These are phyloP conservation scores for Trypanosoma melophagium DNA, from an alignment of 208 protist genomes.

Conservation along the genomic window DNA sequence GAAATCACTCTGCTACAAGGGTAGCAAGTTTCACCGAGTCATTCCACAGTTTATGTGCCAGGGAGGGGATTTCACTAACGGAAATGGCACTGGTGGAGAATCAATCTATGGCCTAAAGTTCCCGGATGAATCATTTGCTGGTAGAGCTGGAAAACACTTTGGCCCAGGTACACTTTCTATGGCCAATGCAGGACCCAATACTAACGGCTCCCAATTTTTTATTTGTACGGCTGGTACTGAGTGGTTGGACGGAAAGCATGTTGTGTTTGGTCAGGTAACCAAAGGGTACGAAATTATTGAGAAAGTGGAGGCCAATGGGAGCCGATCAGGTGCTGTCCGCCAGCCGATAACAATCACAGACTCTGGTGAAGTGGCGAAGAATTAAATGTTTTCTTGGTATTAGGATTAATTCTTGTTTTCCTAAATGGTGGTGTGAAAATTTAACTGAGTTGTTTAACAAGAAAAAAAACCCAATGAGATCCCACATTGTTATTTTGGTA, in stretches of 20 bases:
- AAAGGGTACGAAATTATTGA: slow-evolving; percentile 86
- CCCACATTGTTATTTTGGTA: too few relatives aligned
- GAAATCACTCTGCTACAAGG: slow-evolving; percentile 95
- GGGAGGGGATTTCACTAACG: slow-evolving; percentile 95
- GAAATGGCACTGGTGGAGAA: slow-evolving; percentile 91
- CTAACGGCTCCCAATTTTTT: slow-evolving; percentile 89
- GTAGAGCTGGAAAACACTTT: slow-evolving; percentile 78
- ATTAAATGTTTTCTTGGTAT: slow-evolving; percentile 20
- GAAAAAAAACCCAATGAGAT: too few relatives aligned
- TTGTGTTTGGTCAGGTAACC: slow-evolving; percentile 93
- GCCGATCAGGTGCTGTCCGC: slow-evolving; percentile 65
- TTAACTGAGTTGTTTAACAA: too few relatives aligned
- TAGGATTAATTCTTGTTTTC: too few relatives aligned
- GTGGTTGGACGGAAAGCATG: slow-evolving; percentile 93
- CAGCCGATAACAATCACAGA: slow-evolving; percentile 70
- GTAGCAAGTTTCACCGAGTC: slow-evolving; percentile 94
- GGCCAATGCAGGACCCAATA: slow-evolving; percentile 75
- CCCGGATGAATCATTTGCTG: slow-evolving; percentile 92
- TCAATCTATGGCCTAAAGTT: slow-evolving; percentile 93
- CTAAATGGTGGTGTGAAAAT: too few relatives aligned
- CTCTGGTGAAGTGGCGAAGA: slow-evolving; percentile 69
- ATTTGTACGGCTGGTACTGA: slow-evolving; percentile 62
- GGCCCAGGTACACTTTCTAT: slow-evolving; percentile 70
- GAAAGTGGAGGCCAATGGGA: slow-evolving; percentile 74
- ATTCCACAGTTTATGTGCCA: slow-evolving; percentile 95